Evolutionary conservation across 257 asterid species (phyloP).

Genomic region (Primulina tabacum): DNA sequence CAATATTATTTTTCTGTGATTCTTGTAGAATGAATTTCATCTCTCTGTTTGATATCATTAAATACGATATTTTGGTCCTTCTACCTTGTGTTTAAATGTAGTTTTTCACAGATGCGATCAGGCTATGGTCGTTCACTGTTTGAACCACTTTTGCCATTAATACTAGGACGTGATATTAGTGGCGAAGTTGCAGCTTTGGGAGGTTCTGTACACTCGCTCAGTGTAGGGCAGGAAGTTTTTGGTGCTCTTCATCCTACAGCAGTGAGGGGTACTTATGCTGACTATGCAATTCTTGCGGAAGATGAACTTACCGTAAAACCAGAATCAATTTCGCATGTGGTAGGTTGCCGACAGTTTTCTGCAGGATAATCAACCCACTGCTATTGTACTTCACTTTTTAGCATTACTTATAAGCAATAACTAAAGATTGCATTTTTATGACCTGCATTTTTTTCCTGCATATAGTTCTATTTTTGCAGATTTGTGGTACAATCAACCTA

Average conservation of each 20-base stretch:
- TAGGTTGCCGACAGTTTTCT: slow-evolving; percentile 33
- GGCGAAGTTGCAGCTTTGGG: slow-evolving; percentile 96
- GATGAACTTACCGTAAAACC: slow-evolving; percentile 83
- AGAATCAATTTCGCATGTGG: slow-evolving; percentile 76
- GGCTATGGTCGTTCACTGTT: slow-evolving; percentile 97
- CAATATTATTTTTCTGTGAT: neutral
- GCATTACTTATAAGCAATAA: slow-evolving; percentile 2
- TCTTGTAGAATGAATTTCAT: neutral
- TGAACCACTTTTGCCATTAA: slow-evolving; percentile 76
- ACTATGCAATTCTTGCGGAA: slow-evolving; percentile 81
- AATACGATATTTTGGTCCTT: slow-evolving; percentile 12
- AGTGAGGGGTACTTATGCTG: slow-evolving; percentile 93
- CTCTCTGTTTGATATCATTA: neutral
- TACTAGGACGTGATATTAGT: slow-evolving; percentile 94
- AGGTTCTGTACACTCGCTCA: slow-evolving; percentile 55
- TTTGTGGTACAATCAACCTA: slow-evolving; percentile 3
- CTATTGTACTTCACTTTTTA: slow-evolving; percentile 1
- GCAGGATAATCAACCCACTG: slow-evolving; percentile 3
- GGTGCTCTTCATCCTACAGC: slow-evolving; percentile 99
- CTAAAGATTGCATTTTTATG: neutral
- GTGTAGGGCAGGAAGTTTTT: slow-evolving; percentile 87
- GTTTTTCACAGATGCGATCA: slow-evolving; percentile 64
- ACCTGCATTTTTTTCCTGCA: slow-evolving; percentile 10
- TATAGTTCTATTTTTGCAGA: slow-evolving; percentile 16
- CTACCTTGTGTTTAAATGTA: slow-evolving; percentile 13